Evolutionary conservation across 345 rosid species (phyloP), one percentile per base, ranked within the genome.

Genomic region (Balakata baccata): DNA sequence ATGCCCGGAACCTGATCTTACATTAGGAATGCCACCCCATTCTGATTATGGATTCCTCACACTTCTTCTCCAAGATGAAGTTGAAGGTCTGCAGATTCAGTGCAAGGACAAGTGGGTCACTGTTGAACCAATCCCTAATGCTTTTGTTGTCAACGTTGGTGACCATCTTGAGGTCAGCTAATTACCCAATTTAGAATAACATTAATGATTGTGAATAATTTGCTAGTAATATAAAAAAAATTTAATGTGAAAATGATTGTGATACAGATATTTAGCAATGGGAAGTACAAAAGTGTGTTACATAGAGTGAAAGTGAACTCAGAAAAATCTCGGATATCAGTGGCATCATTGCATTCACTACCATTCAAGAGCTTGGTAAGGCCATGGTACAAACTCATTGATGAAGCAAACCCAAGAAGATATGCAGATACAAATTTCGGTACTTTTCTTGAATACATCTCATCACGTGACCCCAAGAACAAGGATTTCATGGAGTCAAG

Each of bases 1-100:
- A 22, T 93, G 98, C 66, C 98, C 97, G 7, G 89, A 93, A 68
- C 98, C 98, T 9, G 90, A 91, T 52, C 83, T 91, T 45, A 93
- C 98, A 4, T 77, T 93, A 3, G 97, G 98, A 68, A 91, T 93
- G 91, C 98, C 98, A 1, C 96, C 98, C 0, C 98, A 91, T 83
- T 91, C 98, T 4, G 98, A 93, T 43, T 93, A 89, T 59, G 98
- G 98, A 2, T 87, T 91, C 81, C 84, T 93, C 66, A 93, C 98
- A 1, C 92, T 93, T 60, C 85, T 93, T 14, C 97, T 93, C 65
- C 98, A 91, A 79, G 98, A 93, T 59, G 85, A 88, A 11, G 96
- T 91, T 10, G 77, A 88, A 72, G 96, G 98, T 13, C 78, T 91
- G 39, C 97, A 93, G 72, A 85, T 93, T 79, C 82, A 81, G 38